Conservation (phyloP, 306 rosid genomes). For the Malus fusca region DNA sequence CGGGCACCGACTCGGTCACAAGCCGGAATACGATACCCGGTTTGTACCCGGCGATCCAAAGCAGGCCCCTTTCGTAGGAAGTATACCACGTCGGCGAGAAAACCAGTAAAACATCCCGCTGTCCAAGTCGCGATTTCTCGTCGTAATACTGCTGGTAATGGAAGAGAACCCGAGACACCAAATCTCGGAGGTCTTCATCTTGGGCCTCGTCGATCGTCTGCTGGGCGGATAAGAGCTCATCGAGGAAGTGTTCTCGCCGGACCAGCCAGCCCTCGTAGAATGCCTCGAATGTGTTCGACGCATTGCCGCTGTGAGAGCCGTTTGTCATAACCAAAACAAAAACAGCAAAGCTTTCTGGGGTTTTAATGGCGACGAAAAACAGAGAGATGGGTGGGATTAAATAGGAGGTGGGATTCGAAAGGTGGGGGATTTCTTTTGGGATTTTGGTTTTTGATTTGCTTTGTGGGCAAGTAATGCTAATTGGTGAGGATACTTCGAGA, state of each 20-base stretch:
- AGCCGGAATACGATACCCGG: slow-evolving; percentile 44
- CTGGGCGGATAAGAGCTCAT: slow-evolving; percentile 42
- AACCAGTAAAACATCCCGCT: slow-evolving; percentile 34
- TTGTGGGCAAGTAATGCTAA: no score
- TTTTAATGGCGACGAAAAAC: no score
- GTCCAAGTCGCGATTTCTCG: slow-evolving; percentile 51
- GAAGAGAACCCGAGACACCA: slow-evolving; percentile 33
- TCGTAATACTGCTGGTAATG: slow-evolving; percentile 74
- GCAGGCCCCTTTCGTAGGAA: slow-evolving; percentile 42
- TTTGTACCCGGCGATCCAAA: slow-evolving; percentile 74
- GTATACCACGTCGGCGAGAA: slow-evolving; percentile 71
- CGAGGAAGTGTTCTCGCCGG: slow-evolving; percentile 49
- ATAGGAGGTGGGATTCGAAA: no score
- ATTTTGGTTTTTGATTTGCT: no score
- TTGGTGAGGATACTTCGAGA: no score
- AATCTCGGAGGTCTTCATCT: slow-evolving; percentile 28
- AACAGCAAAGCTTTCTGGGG: neutral
- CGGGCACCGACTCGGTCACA: slow-evolving; percentile 29
- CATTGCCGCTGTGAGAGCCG: neutral
- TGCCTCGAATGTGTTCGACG: slow-evolving; percentile 25
- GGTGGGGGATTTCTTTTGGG: no score
- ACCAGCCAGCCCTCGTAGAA: slow-evolving; percentile 59
- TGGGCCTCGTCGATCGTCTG: neutral
- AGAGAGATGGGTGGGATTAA: no score
- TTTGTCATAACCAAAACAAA: slow-evolving; percentile 3